These are phyloP conservation scores for Kuraishia ogatae DNA, from an alignment of 805 yeast genomes.

Conservation along the genomic window DNA sequence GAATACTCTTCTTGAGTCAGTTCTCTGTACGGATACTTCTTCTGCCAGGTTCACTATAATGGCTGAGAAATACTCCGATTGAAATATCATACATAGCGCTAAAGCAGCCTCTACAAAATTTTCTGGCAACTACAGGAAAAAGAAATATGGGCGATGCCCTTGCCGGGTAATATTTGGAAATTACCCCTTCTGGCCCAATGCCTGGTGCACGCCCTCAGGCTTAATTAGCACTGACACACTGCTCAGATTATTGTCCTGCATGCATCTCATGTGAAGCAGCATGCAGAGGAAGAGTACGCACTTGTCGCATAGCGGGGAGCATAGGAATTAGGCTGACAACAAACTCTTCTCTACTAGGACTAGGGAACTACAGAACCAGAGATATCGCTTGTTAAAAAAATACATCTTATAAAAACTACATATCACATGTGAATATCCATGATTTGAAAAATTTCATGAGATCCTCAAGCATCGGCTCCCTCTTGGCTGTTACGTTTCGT, in stretches of 20 bases:
- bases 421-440: too few relatives aligned
- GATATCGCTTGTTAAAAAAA: too few relatives aligned
- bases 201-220: not conserved
- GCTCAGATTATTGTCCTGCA: not conserved
- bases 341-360: too few relatives aligned
- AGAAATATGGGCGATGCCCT: slow-evolving; percentile 1
- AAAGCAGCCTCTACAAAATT: not conserved
- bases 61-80: not conserved
- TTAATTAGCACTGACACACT: not conserved
- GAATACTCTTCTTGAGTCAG: not conserved
- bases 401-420: not conserved
- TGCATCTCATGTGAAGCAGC: not conserved
- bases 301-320: too few relatives aligned
- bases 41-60: not conserved
- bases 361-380: too few relatives aligned
- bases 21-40: not conserved
- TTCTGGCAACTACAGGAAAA: not conserved
- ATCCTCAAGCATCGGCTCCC: not conserved
- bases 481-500: not conserved
- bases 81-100: not conserved
- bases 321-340: too few relatives aligned
- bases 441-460: too few relatives aligned
- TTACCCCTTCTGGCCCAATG: not conserved
- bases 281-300: not conserved
- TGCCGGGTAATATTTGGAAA: not conserved